Conservation (phyloP, 176 grass and related monocot genomes). For the Carex pumila region DNA sequence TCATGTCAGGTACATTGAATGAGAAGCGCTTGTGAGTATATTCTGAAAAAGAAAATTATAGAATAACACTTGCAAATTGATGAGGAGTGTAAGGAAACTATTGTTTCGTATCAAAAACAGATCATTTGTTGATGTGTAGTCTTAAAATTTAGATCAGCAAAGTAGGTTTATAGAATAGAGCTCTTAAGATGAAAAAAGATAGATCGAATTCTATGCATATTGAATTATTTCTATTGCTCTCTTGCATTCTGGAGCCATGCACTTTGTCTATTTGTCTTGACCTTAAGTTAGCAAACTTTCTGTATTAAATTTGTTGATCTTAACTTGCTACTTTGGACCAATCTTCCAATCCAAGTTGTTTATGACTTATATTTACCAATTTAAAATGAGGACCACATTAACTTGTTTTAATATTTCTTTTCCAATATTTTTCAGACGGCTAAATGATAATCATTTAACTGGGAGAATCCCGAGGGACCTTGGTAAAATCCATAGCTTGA, state of each 20-base stretch:
- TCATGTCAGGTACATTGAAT: background rate
- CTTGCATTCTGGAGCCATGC: background rate
- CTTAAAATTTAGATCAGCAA: background rate
- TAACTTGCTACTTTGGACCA: background rate
- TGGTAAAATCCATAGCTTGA: slow-evolving; percentile 43
- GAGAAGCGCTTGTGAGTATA: background rate
- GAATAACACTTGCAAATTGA: background rate
- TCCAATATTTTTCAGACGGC: slow-evolving; percentile 29
- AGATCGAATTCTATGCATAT: background rate
- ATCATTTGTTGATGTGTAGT: background rate
- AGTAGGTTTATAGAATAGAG: background rate
- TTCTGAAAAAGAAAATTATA: background rate
- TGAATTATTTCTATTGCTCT: background rate
- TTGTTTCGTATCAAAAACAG: background rate
- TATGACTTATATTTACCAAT: background rate
- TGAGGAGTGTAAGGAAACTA: background rate
- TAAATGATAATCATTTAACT: slow-evolving; percentile 53
- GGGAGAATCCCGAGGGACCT: slow-evolving; percentile 62
- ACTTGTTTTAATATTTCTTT: background rate
- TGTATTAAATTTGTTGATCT: background rate
- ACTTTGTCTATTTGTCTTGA: background rate
- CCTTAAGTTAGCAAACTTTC: background rate
- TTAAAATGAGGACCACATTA: background rate
- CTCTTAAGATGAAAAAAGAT: background rate
- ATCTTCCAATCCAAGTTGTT: background rate